These are phyloP conservation scores for Alternaria atra DNA, from an alignment of 2,329 filamentous ascomycete genomes.

Conservation along the genomic window DNA sequence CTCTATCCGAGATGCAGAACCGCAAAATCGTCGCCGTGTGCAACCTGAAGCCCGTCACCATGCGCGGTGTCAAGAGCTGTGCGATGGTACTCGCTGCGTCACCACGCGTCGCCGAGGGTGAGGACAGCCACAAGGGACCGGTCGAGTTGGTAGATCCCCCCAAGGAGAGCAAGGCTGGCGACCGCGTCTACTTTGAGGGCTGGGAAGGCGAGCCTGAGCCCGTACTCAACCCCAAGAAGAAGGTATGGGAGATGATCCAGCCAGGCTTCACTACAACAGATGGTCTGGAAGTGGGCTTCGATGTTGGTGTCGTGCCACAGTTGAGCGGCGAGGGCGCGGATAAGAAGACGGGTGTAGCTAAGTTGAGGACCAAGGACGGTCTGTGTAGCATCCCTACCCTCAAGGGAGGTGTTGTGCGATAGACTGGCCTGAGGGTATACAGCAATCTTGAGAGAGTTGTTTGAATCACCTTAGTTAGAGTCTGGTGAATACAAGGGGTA, in stretches of 20 bases:
- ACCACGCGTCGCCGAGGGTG: constrained; percentile 81
- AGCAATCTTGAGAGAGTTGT: neutral
- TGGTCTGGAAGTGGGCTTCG: constrained; percentile 82
- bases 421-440: constrained; percentile 39
- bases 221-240: constrained; percentile 98
- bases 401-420: constrained; percentile 83
- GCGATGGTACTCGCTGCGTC: constrained; percentile 97
- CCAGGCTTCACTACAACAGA: constrained; percentile 93
- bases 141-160: constrained; percentile 93
- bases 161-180: constrained; percentile 78
- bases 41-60: constrained; percentile 99
- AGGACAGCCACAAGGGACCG: constrained; percentile 84
- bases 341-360: constrained; percentile 64
- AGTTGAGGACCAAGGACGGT: constrained; percentile 80
- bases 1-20: constrained; percentile 94
- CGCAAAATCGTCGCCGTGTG: constrained; percentile 95
- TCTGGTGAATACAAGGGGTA: neutral
- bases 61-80: constrained; percentile 83
- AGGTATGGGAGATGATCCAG: constrained; percentile 97
- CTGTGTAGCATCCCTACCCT: constrained; percentile 84
- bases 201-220: constrained; percentile 94
- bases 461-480: neutral
- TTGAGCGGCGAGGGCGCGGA: constrained; percentile 73
- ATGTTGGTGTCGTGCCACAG: constrained; percentile 78
- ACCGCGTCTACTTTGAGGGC: constrained; percentile 91